Evolutionary conservation across 345 rosid species (phyloP), one percentile per base, ranked within the genome.

Genomic region (Acer negundo): DNA sequence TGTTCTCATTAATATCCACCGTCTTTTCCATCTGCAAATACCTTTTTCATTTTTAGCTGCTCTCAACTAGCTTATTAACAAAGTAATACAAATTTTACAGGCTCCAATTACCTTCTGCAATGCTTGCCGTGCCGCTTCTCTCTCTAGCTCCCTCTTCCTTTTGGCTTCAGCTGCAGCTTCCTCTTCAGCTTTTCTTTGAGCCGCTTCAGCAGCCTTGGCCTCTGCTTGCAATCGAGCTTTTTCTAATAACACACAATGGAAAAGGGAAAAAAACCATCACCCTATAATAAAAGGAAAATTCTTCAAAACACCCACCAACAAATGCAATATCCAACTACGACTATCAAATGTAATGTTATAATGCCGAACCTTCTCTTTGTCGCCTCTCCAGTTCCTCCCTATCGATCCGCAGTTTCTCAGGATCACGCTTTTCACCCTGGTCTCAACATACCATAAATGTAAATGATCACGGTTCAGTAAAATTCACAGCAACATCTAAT

Each of bases 121-220:
- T 71, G 93, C 94, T 79, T 87, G 98, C 5, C 98, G 94, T 65
- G 97, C 94, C 73, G 93, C 97, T 85, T 95, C 98, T 85, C 98
- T 88, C 82, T 93, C 95, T 63, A 82, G 83, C 76, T 90, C 96
- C 83, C 95, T 88, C 82, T 86, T 87, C 86, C 87, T 90, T 89
- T 82, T 92, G 42, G 84, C 89, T 81, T 89, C 94, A 56, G 91
- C 93, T 74, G 90, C 97, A 78, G 92, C 97, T 85, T 90, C 90
- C 58, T 88, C 97, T 80, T 80, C 94, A 28, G 94, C 92, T 69
- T 83, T 90, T 83, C 81, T 91, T 79, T 76, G 82, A 80, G 90
- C 95, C 81, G 89, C 95, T 78, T 92, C 93, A 68, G 94, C 98
- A 63, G 95, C 94, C 85, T 84, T 90, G 38, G 94, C 98, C 84